Percentiles rank a stretch among this genome's conserved stretches.
Conservation (phyloP, 1,139 yeast species). For the Nakaseomyces sp. region DNA sequence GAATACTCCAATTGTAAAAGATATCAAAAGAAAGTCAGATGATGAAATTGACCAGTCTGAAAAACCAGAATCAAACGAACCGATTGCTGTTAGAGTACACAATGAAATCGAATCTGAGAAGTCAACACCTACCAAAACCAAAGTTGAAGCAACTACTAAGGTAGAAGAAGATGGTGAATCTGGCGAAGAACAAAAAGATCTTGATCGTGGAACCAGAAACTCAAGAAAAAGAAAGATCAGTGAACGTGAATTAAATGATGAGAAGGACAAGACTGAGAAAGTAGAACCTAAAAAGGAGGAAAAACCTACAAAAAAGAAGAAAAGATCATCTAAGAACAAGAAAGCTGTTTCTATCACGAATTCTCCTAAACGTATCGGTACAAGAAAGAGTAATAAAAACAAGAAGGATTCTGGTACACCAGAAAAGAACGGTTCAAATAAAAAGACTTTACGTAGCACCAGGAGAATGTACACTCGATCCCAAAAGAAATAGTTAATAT, state of each 20-base stretch:
- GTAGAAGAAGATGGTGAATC: neutral
- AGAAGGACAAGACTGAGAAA: too few relatives aligned
- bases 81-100: constrained; percentile 4
- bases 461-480: constrained; percentile 4
- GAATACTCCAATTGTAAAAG: too few relatives aligned
- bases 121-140: neutral
- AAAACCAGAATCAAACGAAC: neutral
- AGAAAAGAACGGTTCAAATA: neutral
- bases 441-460: neutral
- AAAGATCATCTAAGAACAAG: neutral
- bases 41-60: neutral
- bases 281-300: neutral
- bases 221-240: neutral
- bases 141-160: neutral
- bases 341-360: neutral
- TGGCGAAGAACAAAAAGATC: neutral
- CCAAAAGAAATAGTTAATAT: neutral
- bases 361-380: neutral
- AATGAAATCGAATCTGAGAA: constrained; percentile 3
- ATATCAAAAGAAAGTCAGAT: too few relatives aligned
- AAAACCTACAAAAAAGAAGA: neutral
- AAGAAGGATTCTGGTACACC: neutral
- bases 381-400: neutral
- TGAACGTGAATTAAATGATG: neutral
- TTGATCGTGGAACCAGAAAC: too few relatives aligned